These are phyloP conservation scores for Pyrenophora seminiperda DNA, from an alignment of 2,329 filamentous ascomycete species.

Conservation along the genomic window DNA sequence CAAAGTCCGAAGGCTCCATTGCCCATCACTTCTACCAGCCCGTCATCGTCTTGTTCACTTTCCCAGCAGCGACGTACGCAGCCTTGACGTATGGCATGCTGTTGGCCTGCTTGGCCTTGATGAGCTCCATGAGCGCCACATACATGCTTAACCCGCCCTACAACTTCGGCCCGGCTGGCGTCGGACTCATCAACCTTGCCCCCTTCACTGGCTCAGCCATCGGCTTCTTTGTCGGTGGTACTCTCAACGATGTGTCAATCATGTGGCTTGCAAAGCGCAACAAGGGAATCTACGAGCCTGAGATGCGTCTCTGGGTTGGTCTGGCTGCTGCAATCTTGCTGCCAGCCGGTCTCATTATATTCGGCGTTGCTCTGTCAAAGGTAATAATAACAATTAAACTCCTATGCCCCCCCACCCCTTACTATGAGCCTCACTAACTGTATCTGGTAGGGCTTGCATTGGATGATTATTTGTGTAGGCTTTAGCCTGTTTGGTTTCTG, in stretches of 20 bases:
- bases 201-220: constrained; percentile 50
- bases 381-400: constrained; percentile 20
- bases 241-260: constrained; percentile 31
- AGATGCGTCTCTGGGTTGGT: constrained; percentile 52
- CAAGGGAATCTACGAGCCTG: constrained; percentile 52
- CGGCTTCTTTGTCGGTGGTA: constrained; percentile 29
- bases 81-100: constrained; percentile 43
- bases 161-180: constrained; percentile 46
- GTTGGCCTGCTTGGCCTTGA: constrained; percentile 48
- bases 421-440: background rate
- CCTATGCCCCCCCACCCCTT: background rate
- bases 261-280: constrained; percentile 46
- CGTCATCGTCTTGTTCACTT: constrained; percentile 43
- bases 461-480: constrained; percentile 43
- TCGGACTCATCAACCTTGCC: constrained; percentile 50
- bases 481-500: constrained; percentile 49
- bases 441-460: constrained; percentile 26
- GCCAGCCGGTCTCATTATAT: constrained; percentile 48
- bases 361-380: constrained; percentile 41
- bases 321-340: constrained; percentile 41
- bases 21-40: constrained; percentile 47
- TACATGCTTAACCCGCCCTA: constrained; percentile 50
- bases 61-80: constrained; percentile 49
- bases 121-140: constrained; percentile 45
- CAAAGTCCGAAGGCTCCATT: constrained; percentile 27